phyloP scores from a whole-genome alignment of 805 yeast genomes.

The Yarrowia porcina region DNA sequence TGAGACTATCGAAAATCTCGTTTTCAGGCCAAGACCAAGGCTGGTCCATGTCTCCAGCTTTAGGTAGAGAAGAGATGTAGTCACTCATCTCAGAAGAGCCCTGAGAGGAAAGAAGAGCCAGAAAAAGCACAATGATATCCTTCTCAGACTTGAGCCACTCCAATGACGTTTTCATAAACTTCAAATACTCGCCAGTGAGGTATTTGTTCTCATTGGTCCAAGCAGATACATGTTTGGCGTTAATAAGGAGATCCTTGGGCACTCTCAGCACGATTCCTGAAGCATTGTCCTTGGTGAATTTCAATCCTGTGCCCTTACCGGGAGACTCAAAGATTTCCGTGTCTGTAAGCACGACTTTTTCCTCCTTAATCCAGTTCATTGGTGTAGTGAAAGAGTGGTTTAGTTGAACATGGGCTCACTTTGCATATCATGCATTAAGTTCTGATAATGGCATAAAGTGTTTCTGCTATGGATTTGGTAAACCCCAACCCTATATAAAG shows the following conservation, averaged over 20 bases:
- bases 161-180: constrained; percentile 1
- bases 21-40: constrained; percentile 36
- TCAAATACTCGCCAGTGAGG: constrained; percentile 19
- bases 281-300: background rate
- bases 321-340: background rate
- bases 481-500: constrained; percentile 10
- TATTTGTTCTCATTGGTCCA: constrained; percentile 16
- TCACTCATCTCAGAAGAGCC: constrained; percentile 29
- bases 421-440: background rate
- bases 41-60: constrained; percentile 32
- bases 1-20: constrained; percentile 31
- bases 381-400: background rate
- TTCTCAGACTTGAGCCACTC: constrained; percentile 26
- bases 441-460: background rate
- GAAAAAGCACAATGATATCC: constrained; percentile 18
- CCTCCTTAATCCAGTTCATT: constrained; percentile 15
- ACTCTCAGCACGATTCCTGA: constrained; percentile 25
- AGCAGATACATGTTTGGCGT: constrained; percentile 21
- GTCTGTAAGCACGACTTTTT: constrained; percentile 1
- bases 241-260: constrained; percentile 27
- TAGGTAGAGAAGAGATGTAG: constrained; percentile 33
- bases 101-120: constrained; percentile 27
- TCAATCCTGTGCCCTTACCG: constrained; percentile 2
- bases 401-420: background rate
- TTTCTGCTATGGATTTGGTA: background rate